Conservation (phyloP, 495 filamentous ascomycete genomes). For the Saxispiralis lemnorum region DNA sequence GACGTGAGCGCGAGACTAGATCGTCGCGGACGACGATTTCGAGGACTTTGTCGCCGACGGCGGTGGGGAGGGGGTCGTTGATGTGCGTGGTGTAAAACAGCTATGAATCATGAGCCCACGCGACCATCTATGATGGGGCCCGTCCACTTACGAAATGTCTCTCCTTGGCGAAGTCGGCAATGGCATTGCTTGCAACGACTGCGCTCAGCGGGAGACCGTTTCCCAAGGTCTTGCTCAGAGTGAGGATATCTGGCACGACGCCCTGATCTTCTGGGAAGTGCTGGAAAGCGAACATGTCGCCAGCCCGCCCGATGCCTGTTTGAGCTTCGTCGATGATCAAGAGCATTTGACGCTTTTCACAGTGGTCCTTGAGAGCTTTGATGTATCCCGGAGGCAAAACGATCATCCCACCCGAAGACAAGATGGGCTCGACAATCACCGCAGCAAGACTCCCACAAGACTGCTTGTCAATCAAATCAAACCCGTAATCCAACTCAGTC, state of each 20-base stretch:
- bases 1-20: conserved; percentile 25
- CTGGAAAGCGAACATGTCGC: conserved; percentile 34
- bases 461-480: conserved; percentile 33
- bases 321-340: conserved; percentile 40
- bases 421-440: conserved; percentile 37
- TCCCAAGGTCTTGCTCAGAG: conserved; percentile 37
- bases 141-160: conserved; percentile 16
- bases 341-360: conserved; percentile 33
- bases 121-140: too few relatives aligned
- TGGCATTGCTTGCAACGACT: conserved; percentile 32
- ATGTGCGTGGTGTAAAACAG: conserved; percentile 31
- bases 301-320: conserved; percentile 34
- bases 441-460: conserved; percentile 38
- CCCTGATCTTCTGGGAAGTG: conserved; percentile 20
- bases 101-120: too few relatives aligned
- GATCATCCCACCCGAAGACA: conserved; percentile 33
- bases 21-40: conserved; percentile 37
- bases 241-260: conserved; percentile 35
- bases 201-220: conserved; percentile 35
- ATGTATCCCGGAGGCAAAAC: conserved; percentile 33
- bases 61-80: conserved; percentile 37
- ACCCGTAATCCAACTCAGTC: conserved; percentile 36
- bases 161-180: conserved; percentile 26
- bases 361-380: conserved; percentile 28
- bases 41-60: conserved; percentile 38